Evolutionary conservation across 164 flowering plant species (phyloP), one percentile per base, ranked within the genome.

Genomic region (Tinospora cordifolia): DNA sequence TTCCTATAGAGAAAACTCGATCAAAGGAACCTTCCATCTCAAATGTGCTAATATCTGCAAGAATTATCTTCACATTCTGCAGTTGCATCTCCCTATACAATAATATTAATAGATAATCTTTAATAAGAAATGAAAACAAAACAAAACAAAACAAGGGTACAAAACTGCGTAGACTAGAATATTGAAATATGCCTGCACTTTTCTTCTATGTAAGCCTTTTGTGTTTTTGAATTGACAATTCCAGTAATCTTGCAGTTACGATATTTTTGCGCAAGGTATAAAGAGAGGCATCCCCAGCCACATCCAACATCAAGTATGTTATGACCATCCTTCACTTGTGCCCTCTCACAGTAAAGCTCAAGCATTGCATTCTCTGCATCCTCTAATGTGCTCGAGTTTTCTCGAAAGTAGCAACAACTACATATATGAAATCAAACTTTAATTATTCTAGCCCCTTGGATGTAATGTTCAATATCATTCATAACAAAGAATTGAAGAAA

Each of bases 291-390:
- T 34, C 71, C 71, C 27, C 13, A 34, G 39, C 71, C 71, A 25
- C 71, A 69, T 2, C 71, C 71, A 0, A 60, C 36, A 58, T 69
- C 71, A n/a, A 69, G 62, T 6, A 69, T 21, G 2, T 3, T 59
- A 7, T 69, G 71, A 0, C 71, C 71, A 60, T 69, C 71, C 40
- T 69, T 39, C 8, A 68, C 57, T n/a, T 36, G 14, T 27, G 71
- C 62, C 6, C 41, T 68, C 34, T 68, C 71, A 8, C 62, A 68
- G 14, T 68, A 68, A 14, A 68, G 36, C 21, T 68, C 71, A 63
- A 68, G 3, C 71, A 68, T 68, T 54, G 30, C 36, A 19, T n/a
- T 54, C 15, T 30, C 40, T 9, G 71, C 63, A 17, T 68, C 63
- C 19, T 68, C 71, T 11, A 68, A n/a, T 24, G 71, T 68, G 3